Conservation (phyloP, 179 eudicot genomes). For the Pouteria campechiana region DNA sequence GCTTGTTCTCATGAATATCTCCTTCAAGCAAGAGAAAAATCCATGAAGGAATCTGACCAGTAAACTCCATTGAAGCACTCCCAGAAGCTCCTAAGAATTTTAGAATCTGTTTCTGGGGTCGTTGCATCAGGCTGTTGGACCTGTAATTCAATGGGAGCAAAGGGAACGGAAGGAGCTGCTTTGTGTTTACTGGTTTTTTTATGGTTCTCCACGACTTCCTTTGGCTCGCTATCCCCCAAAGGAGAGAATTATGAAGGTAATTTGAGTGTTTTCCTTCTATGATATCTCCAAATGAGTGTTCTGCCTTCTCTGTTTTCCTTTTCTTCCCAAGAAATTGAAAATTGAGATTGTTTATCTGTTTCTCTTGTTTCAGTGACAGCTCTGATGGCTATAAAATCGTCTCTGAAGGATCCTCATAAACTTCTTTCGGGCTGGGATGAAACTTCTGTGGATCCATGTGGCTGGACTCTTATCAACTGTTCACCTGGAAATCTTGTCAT, state of each 20-base stretch:
- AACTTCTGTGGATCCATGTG: slow-evolving; percentile 49
- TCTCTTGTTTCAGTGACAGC: slow-evolving; percentile 21
- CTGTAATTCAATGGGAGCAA: too few species aligned
- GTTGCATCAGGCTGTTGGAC: too few species aligned
- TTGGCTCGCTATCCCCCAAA: slow-evolving; percentile 19
- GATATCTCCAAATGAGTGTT: background rate
- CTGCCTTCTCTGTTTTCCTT: background rate
- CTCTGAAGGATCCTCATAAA: slow-evolving; percentile 34
- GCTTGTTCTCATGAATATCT: too few species aligned
- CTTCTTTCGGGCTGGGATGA: slow-evolving; percentile 53
- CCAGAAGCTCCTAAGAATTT: too few species aligned
- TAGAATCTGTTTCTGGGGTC: too few species aligned
- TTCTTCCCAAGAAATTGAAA: background rate
- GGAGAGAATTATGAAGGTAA: slow-evolving; percentile 30
- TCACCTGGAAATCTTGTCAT: slow-evolving; percentile 37
- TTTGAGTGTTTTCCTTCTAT: background rate
- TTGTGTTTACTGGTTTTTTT: too few species aligned
- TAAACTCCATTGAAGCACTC: too few species aligned
- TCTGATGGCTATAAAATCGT: slow-evolving; percentile 35
- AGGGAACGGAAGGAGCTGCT: too few species aligned
- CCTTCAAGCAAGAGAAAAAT: too few species aligned
- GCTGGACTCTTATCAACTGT: slow-evolving; percentile 50
- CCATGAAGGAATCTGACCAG: too few species aligned
- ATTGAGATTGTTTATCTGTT: background rate
- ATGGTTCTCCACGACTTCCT: too few species aligned